phyloP scores from a whole-genome alignment of 1,139 yeast genomes.

The Diutina mesorugosa region DNA sequence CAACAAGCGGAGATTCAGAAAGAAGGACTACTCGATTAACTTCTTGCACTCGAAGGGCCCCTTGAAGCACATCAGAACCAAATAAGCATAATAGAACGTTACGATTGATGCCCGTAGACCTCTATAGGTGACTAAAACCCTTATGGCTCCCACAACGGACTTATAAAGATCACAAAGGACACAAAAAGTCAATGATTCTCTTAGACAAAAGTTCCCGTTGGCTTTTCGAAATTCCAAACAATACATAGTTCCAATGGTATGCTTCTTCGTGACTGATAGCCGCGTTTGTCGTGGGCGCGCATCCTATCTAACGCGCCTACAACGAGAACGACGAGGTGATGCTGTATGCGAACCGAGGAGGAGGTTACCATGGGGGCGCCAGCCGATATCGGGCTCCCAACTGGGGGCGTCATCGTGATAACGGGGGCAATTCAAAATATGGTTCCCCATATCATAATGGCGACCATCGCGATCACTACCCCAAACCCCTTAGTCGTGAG shows the following conservation, averaged over 20 bases:
- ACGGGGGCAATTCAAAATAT: neutral
- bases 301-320: neutral
- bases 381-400: neutral
- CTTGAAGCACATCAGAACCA: constrained; percentile 73
- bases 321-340: neutral
- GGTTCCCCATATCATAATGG: neutral
- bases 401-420: neutral
- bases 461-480: neutral
- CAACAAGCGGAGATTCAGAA: constrained; percentile 56
- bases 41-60: constrained; percentile 61
- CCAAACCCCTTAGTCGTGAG: neutral
- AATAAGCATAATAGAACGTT: constrained; percentile 16
- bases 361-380: neutral
- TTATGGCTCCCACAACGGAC: no score
- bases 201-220: no score
- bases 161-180: no score
- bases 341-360: neutral
- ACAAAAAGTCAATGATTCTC: no score
- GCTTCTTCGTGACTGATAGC: neutral
- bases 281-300: neutral
- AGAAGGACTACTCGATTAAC: constrained; percentile 65
- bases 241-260: no score
- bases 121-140: neutral
- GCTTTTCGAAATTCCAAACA: no score
- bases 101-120: neutral